Evolutionary conservation across 2,329 filamentous ascomycete species (phyloP).

Genomic region (Aphanoascus verrucosus): DNA sequence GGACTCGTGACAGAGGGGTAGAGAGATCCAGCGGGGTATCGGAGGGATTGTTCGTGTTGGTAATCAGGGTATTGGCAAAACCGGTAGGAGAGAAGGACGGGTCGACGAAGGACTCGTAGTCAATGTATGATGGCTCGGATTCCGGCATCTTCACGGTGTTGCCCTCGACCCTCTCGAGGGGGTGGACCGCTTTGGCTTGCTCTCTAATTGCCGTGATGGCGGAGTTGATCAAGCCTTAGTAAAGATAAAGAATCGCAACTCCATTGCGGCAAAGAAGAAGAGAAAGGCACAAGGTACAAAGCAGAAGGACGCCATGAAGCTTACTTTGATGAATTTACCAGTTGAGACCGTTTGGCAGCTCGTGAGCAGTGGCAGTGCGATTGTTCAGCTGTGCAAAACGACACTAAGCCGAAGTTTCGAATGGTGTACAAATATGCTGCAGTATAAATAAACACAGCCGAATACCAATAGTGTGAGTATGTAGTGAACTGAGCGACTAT

Average conservation of each 20-base stretch:
- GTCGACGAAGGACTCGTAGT: constrained; percentile 83
- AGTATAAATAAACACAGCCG: too few species aligned
- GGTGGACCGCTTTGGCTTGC: constrained; percentile 4
- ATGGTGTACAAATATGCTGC: too few species aligned
- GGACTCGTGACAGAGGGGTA: constrained; percentile 80
- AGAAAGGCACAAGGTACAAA: background rate
- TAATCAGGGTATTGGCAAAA: constrained; percentile 82
- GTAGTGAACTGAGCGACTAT: too few species aligned
- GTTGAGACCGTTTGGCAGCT: background rate
- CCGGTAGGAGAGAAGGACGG: constrained; percentile 67
- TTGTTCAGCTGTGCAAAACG: too few species aligned
- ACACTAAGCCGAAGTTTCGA: too few species aligned
- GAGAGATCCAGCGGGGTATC: constrained; percentile 87
- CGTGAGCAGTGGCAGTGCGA: too few species aligned
- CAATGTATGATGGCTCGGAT: constrained; percentile 66
- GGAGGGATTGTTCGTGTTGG: constrained; percentile 81
- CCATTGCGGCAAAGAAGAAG: background rate
- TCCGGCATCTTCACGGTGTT: constrained; percentile 24
- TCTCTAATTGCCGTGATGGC: constrained; percentile 11
- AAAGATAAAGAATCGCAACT: constrained; percentile 4
- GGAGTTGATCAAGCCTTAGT: constrained; percentile 11
- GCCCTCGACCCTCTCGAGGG: background rate
- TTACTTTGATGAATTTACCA: background rate
- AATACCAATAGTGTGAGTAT: too few species aligned
- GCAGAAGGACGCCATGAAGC: background rate